Base-by-base conservation (phyloP, 2,329 filamentous ascomycete species). In the Claviceps africana region DNA sequence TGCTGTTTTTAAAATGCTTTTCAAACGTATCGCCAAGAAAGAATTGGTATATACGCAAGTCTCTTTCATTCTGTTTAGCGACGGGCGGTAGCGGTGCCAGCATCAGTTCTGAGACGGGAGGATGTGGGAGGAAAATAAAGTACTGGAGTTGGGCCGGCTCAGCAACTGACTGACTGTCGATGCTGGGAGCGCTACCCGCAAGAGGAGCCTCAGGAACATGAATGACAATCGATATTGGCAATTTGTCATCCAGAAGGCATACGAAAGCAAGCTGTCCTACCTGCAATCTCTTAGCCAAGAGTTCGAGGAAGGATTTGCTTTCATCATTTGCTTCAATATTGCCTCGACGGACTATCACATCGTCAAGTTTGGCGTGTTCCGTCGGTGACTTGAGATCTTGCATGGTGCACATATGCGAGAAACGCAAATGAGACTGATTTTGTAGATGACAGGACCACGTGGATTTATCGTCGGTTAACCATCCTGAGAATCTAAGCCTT, bases 211-310 rank as follows among this genome's bases (percentile, higher is more conserved):
- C 51, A 13, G 37, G 17, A 31, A 33, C 22, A 0, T 75, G 43
- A 4, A 77, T 48, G 19, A 76, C 55, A 49, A 64, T 69, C 33
- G 62, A 67, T 11, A 61, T 44, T 11, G 42, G 28, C 42, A 19
- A 25, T 8, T 10, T 54, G 4, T 60, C 55, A 17, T 57, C 51
- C 37, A 52, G 28, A 21, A 65, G 57, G 37, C 62, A 66, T 10
- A 70, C 58, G 1, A 72, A 56, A 1, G 68, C 72, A 3, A 69
- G 60, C 8, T 65, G 63, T 9, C 64, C 65, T 3, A 64, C 47
- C 25, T 56, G 59, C 2, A 77, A 63, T 44, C 65, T 62, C 21
- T 64, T 59, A 5, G 66, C 62, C 22, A 70, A 56, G 11, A 50
- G 58, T 3, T 57, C 57, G 13, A 74, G 22, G 9, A 39, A 48